Conservation (phyloP, 2,329 filamentous ascomycete species). For the Knoxdaviesia capensis region DNA sequence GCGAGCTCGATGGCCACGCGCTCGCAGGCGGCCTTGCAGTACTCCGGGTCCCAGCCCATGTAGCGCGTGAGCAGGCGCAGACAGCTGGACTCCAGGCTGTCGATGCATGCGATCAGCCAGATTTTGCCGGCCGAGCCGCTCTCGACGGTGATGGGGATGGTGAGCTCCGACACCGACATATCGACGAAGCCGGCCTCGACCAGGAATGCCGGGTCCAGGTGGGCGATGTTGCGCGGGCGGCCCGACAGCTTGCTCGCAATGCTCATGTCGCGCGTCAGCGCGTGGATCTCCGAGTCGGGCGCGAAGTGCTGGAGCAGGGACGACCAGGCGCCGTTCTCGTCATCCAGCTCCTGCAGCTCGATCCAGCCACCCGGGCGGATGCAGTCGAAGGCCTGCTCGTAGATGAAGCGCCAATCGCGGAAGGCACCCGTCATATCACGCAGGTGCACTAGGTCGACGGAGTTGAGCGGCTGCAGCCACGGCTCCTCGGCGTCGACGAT, state of each 20-base stretch:
- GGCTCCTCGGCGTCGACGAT: conserved; percentile 37
- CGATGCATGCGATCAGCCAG: conserved; percentile 30
- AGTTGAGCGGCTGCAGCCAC: conserved; percentile 30
- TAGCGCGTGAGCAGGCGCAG: conserved; percentile 30
- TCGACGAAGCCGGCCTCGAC: conserved; percentile 30
- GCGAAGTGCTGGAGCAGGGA: conserved; percentile 15
- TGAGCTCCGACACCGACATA: conserved; percentile 23
- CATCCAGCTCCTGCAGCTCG: conserved; percentile 33
- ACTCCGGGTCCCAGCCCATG: conserved; percentile 29
- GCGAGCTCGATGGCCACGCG: conserved; percentile 26
- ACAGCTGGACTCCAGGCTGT: conserved; percentile 26
- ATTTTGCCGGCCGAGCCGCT: conserved; percentile 27
- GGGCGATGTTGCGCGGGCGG: conserved; percentile 20
- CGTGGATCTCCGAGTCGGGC: conserved; percentile 22
- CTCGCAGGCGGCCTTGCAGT: conserved; percentile 25
- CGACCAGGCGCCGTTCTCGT: conserved; percentile 15
- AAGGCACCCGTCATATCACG: conserved; percentile 36
- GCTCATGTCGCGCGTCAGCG: conserved; percentile 18
- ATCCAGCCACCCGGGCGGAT: conserved; percentile 37
- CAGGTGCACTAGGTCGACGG: conserved; percentile 36
- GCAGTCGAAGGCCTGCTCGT: conserved; percentile 28
- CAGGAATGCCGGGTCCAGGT: conserved; percentile 24
- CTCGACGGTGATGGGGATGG: conserved; percentile 25
- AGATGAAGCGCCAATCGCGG: conserved; percentile 32
- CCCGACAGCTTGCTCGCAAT: conserved; percentile 23